Evolutionary conservation across 1,284 basidiomycete genomes (phyloP), one percentile per base, ranked within the genome.

Genomic region (Cutaneotrichosporon daszewskae): DNA sequence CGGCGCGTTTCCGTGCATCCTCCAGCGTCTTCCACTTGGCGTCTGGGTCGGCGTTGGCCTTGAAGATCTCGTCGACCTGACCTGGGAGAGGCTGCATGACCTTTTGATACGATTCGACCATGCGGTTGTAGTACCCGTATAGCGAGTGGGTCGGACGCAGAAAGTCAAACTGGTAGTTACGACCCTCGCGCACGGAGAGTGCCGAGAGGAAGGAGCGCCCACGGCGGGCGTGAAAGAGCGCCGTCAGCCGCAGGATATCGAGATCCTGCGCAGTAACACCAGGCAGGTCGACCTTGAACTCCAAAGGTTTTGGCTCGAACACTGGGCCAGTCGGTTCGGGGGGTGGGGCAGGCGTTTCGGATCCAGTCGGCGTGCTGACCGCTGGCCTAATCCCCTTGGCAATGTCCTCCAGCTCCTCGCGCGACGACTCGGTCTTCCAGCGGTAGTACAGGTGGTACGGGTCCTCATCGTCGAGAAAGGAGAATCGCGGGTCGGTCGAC

Each of bases 131-230:
- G 73, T 88, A 94, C 40, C 85, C 83, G 62, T 94, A 98, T 25
- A 98, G 81, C 13, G 92, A 96, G 68, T 97, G 94, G 1, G 83
- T 87, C 4, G 94, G 95, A 34, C 89, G 81, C 39, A 99, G 76
- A 69, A 99, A 99, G 67, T 97, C 95, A 63, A 98, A 99, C 62
- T 98, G 94, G 66, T 89, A 95, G 72, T 97, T 98, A 27, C 87
- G 81, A 14, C 85, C 85, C 74, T 99, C 95, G 38, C 83, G 80
- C n/a, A 80, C 76, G 5, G 88, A 87, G 20, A 99, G 80, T 8
- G 83, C 78, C 5, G 83, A 79, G 12, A 96, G 80, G 74, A 98
- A 99, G 18, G 78, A 77, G 22, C 85, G 82, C 3, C 95, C 95
- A 42, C 90, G 81, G 17, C 86, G 84, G 22, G 95, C 95, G 19